Percentiles rank a stretch among this genome's conserved stretches.
Evolutionary conservation across 345 rosid species (phyloP).

Genomic region (Syzygium aqueum): DNA sequence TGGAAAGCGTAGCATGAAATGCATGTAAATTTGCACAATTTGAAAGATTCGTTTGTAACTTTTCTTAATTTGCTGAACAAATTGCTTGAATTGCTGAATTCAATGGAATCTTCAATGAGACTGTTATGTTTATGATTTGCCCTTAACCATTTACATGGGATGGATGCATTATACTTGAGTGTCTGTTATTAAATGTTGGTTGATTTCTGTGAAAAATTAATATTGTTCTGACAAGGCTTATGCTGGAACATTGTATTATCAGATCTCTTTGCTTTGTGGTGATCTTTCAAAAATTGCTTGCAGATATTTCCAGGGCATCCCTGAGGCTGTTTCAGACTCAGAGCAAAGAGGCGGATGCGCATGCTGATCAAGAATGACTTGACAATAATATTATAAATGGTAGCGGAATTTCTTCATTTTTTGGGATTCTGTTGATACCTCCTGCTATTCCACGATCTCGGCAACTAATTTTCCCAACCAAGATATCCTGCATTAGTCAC

Average conservation of each 20-base stretch:
- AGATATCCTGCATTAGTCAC: neutral
- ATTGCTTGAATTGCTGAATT: neutral
- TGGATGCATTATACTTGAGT: neutral
- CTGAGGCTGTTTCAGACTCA: conserved; percentile 59
- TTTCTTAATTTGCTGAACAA: neutral
- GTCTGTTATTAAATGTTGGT: neutral
- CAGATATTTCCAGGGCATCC: conserved; percentile 91
- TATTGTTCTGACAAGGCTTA: neutral
- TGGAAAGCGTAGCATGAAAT: neutral
- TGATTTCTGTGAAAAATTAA: neutral
- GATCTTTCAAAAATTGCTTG: conserved; percentile 2
- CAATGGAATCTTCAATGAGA: neutral
- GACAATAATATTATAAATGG: neutral
- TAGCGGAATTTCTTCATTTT: neutral
- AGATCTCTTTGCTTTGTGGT: neutral
- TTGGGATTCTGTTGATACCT: neutral
- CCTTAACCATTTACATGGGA: neutral
- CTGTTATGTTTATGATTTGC: neutral
- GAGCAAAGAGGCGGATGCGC: conserved; percentile 93
- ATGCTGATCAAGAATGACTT: conserved; percentile 32
- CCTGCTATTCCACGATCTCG: neutral
- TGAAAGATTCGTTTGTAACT: neutral
- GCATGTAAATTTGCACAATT: neutral
- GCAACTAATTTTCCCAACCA: neutral
- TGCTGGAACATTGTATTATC: neutral